Percentiles rank a stretch among this genome's conserved stretches.
Evolutionary conservation across 2,329 filamentous ascomycete species (phyloP).

Genomic region (Alternaria dauci): DNA sequence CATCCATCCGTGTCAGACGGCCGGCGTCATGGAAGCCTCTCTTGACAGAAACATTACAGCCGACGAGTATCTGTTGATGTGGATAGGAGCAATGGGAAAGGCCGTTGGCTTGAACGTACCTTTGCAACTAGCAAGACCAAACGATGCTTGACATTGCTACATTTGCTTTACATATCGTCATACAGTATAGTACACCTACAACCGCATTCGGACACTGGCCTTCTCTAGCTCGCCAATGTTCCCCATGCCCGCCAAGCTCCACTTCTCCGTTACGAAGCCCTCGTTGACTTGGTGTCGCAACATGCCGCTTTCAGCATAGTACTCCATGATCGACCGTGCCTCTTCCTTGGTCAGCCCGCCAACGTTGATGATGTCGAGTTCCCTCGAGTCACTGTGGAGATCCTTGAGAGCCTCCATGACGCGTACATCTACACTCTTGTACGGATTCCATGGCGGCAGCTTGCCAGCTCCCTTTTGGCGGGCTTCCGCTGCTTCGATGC

Average conservation of each 20-base stretch:
- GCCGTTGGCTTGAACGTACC: conserved; percentile 82
- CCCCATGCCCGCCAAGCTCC: conserved; percentile 82
- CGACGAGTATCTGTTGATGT: conserved; percentile 80
- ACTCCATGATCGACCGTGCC: conserved; percentile 84
- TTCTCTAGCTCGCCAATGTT: conserved; percentile 87
- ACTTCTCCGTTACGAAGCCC: conserved; percentile 77
- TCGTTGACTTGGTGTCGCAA: conserved; percentile 75
- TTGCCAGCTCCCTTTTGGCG: conserved; percentile 47
- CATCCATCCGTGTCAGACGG: conserved; percentile 90
- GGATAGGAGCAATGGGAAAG: conserved; percentile 86
- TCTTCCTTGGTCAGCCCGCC: conserved; percentile 77
- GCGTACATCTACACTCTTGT: conserved; percentile 61
- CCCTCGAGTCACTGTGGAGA: conserved; percentile 46
- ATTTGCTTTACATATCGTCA: conserved; percentile 31
- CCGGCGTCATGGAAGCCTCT: conserved; percentile 75
- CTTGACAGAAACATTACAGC: conserved; percentile 49
- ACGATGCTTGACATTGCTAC: conserved; percentile 11
- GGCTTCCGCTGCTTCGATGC: conserved; percentile 62
- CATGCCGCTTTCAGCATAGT: conserved; percentile 88
- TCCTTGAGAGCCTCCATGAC: conserved; percentile 58
- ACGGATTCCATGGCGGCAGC: conserved; percentile 60
- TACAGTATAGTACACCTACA: conserved; percentile 38
- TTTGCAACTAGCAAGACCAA: conserved; percentile 62
- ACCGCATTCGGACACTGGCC: conserved; percentile 57
- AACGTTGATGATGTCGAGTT: conserved; percentile 62